phyloP scores from a whole-genome alignment of 805 yeast species.

The Myxozyma monticola region DNA sequence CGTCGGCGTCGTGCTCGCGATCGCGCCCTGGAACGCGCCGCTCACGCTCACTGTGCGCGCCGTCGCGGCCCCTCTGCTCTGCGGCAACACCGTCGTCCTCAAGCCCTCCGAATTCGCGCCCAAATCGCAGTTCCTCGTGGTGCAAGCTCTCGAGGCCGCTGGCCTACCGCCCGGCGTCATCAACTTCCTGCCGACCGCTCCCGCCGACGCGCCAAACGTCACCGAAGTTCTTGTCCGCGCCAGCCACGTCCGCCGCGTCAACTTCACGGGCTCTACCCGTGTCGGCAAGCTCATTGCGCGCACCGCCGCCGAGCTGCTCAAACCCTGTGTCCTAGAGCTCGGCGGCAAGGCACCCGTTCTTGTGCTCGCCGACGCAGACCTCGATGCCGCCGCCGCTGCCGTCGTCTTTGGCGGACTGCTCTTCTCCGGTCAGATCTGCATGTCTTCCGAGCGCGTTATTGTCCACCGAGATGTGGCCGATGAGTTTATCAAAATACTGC shows the following conservation, averaged over 20 bases:
- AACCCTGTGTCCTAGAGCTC: conserved; percentile 68
- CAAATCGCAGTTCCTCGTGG: conserved; percentile 53
- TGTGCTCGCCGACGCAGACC: conserved; percentile 48
- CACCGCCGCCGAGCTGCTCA: conserved; percentile 67
- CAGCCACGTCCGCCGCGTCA: conserved; percentile 62
- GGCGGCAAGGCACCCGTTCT: conserved; percentile 82
- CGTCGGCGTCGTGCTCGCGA: conserved; percentile 1
- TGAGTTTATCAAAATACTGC: no score
- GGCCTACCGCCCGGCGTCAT: conserved; percentile 71
- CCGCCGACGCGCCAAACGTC: no score
- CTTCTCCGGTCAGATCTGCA: conserved; percentile 77
- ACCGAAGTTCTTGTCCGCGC: no score
- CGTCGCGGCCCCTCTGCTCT: conserved; percentile 3
- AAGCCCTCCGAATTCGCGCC: conserved; percentile 70
- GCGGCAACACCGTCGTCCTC: conserved; percentile 5
- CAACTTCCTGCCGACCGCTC: conserved; percentile 57
- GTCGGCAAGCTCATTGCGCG: conserved; percentile 68
- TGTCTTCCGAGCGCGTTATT: conserved; percentile 67
- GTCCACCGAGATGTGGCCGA: conserved; percentile 56
- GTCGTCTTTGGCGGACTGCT: conserved; percentile 63
- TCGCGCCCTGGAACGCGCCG: conserved; percentile 7
- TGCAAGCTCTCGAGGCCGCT: conserved; percentile 57
- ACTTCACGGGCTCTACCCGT: conserved; percentile 67
- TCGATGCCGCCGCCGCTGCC: conserved; percentile 53
- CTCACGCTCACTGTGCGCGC: conserved; percentile 5